phyloP scores from a whole-genome alignment of 2,329 filamentous ascomycete species.

The Ophiostoma piceae region DNA sequence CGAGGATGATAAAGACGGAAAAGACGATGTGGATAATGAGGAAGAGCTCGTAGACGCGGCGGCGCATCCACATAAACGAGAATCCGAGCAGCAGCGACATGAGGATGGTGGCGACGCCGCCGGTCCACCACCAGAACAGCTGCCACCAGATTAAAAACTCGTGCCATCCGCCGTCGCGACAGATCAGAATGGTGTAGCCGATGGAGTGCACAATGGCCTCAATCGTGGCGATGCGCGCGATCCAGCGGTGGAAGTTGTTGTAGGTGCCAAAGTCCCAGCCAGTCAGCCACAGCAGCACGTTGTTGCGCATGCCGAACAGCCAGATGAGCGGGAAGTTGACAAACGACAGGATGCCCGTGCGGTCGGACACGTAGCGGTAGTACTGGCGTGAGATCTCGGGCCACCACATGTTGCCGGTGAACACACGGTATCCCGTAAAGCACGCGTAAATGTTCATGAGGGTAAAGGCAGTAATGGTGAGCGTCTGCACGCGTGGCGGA shows the following conservation, averaged over 20 bases:
- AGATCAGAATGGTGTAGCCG: conserved; percentile 42
- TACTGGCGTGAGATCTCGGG: conserved; percentile 23
- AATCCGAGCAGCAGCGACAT: conserved; percentile 45
- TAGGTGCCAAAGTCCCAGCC: conserved; percentile 64
- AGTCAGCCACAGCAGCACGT: conserved; percentile 60
- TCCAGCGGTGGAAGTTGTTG: conserved; percentile 62
- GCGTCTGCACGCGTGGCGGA: conserved; percentile 27
- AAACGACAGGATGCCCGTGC: conserved; percentile 27
- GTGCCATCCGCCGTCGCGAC: conserved; percentile 27
- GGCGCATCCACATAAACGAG: conserved; percentile 48
- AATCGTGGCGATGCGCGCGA: conserved; percentile 56
- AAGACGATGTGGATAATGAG: conserved; percentile 41
- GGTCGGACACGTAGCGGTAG: conserved; percentile 27
- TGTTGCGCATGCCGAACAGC: conserved; percentile 61
- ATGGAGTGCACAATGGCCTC: conserved; percentile 59
- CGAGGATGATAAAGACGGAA: conserved; percentile 39
- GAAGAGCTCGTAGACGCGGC: conserved; percentile 49
- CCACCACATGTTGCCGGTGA: conserved; percentile 27
- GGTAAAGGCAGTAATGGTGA: conserved; percentile 24
- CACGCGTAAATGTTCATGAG: conserved; percentile 24
- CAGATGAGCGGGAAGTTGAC: conserved; percentile 27
- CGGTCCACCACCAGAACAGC: conserved; percentile 20
- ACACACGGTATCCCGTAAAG: conserved; percentile 25
- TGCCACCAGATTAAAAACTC: neutral
- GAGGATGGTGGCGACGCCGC: conserved; percentile 36